Evolutionary conservation across 805 yeast species (phyloP).

Genomic region (Lipomyces spencermartinsiae): DNA sequence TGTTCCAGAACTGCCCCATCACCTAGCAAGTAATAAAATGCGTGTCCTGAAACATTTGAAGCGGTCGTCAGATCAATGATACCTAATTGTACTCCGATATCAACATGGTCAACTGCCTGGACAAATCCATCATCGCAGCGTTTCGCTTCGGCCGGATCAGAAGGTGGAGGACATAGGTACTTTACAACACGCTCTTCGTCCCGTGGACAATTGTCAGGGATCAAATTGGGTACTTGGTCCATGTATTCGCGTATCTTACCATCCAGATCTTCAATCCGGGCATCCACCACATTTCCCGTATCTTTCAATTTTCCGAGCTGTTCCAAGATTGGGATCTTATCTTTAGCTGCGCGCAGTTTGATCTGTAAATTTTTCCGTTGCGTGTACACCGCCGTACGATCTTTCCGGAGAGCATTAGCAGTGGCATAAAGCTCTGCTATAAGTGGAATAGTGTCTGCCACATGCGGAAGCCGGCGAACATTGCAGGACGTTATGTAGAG

Average conservation of each 20-base stretch:
- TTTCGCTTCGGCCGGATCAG: background rate
- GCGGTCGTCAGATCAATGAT: slow-evolving; percentile 76
- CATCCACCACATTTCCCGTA: slow-evolving; percentile 15
- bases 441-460: slow-evolving; percentile 26
- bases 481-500: slow-evolving; percentile 26
- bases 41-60: slow-evolving; percentile 76
- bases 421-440: slow-evolving; percentile 19
- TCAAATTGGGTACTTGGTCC: slow-evolving; percentile 32
- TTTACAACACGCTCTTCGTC: slow-evolving; percentile 27
- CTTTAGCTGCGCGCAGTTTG: slow-evolving; percentile 7
- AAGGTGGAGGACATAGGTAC: slow-evolving; percentile 27
- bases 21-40: slow-evolving; percentile 84
- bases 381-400: slow-evolving; percentile 17
- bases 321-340: background rate
- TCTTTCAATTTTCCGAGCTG: slow-evolving; percentile 18
- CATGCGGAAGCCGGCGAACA: slow-evolving; percentile 25
- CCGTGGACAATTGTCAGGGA: slow-evolving; percentile 25
- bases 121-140: slow-evolving; percentile 12
- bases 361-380: slow-evolving; percentile 27
- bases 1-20: slow-evolving; percentile 90
- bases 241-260: slow-evolving; percentile 12
- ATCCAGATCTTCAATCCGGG: slow-evolving; percentile 16
- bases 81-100: slow-evolving; percentile 69
- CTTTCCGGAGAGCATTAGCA: slow-evolving; percentile 15
- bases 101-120: slow-evolving; percentile 62